Evolutionary conservation across 805 yeast genomes (phyloP), one percentile per base, ranked within the genome.

Genomic region (Candida coleopterorum): DNA sequence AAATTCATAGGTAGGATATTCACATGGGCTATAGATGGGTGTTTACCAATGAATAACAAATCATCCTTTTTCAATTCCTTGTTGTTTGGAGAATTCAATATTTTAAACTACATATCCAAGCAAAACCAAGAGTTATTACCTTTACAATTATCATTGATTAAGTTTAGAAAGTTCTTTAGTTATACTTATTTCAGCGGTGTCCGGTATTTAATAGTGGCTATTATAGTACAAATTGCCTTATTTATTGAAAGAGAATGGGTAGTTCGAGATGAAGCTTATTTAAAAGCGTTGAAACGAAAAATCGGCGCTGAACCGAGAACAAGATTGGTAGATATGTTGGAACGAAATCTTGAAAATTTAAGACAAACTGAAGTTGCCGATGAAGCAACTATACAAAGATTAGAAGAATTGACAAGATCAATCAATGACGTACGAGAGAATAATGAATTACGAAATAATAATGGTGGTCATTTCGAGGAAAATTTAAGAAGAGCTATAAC

Each of bases 241-340:
- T 74, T 75, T 49, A 62, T 79, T 16, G 78, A 74, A 42, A 83
- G 81, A 51, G 88, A 82, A 46, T 78, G 83, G 77, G 81, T 83
- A 11, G 74, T 76, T 1, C 63, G 78, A 37, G 94, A 84, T 53
- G 77, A 79, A 32, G 87, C 86, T 0, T 81, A 80, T 53, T 56
- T 64, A 20, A 77, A 75, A 49, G 67, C 81, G 52, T 61, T 83
- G 12, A 53, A 70, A 36, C 75, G 68, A 43, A 74, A 71, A 40
- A 74, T 84, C 31, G 93, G 93, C 2, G 70, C 62, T 32, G 77
- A 70, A 42, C 71, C 73, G 27, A 56, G 66, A 34, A 58, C 70
- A 10, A 64, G 59, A 39, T 55, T 67, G 41, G 55, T 57, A 20
- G 68, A 64, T 37, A 50, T 64, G 60, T 52, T 65, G 22, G 61